These are phyloP conservation scores for Fusarium sterilihyphosum DNA, from an alignment of 2,329 filamentous ascomycete species.

Conservation along the genomic window DNA sequence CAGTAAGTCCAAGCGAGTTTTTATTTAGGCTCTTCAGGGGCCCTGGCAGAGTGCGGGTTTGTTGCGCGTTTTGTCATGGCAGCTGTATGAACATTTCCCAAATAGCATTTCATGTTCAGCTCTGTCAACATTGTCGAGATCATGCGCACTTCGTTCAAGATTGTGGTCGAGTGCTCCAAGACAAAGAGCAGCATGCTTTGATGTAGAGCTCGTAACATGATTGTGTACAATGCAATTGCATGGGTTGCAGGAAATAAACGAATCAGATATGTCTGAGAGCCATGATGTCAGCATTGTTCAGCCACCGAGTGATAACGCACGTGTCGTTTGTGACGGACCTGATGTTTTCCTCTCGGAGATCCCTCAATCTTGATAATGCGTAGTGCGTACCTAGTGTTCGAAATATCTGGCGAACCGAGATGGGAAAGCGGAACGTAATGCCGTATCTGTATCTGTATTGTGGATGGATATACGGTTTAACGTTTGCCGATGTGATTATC, in stretches of 20 bases:
- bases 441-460: conserved; percentile 35
- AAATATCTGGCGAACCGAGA: neutral
- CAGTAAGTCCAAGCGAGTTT: conserved; percentile 25
- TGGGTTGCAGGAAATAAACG: neutral
- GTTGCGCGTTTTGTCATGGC: conserved; percentile 15
- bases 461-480: conserved; percentile 13
- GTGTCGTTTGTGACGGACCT: conserved; percentile 6
- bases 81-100: neutral
- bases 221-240: neutral
- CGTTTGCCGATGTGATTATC: conserved; percentile 10
- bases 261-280: neutral
- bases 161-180: neutral
- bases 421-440: conserved; percentile 37
- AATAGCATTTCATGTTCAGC: neutral
- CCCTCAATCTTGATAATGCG: conserved; percentile 14
- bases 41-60: conserved; percentile 3
- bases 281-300: conserved; percentile 37
- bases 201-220: neutral
- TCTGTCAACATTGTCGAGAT: neutral
- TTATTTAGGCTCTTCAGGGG: conserved; percentile 26
- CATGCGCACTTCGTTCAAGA: neutral
- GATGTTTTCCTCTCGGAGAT: neutral
- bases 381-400: conserved; percentile 9
- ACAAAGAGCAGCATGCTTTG: neutral
- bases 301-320: conserved; percentile 27